Evolutionary conservation across 176 grass and related monocot species (phyloP).

Genomic region (Eleusine coracana): DNA sequence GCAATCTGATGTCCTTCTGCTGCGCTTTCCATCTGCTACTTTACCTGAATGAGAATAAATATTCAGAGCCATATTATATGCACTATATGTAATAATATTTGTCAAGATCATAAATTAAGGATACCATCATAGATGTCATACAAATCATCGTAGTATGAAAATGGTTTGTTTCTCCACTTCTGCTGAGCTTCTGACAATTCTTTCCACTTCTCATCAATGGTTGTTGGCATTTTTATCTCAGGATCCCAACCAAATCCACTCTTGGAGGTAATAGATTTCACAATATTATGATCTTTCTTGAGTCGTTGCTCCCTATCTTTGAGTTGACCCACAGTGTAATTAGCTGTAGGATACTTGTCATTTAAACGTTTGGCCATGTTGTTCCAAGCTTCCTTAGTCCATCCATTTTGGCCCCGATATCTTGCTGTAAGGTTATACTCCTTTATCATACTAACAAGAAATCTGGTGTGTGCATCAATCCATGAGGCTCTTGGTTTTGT

Average conservation of each 20-base stretch:
- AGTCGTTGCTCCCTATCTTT: not conserved
- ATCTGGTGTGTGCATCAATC: not conserved
- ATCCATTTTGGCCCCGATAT: not conserved
- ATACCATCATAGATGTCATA: slow-evolving; percentile 13
- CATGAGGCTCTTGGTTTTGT: not conserved
- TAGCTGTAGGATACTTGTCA: not conserved
- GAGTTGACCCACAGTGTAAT: too few relatives aligned
- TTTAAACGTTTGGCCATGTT: not conserved
- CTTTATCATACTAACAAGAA: not conserved
- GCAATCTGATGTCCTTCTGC: not conserved
- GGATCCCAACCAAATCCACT: slow-evolving; percentile 7
- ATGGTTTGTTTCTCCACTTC: not conserved
- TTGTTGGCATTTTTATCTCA: not conserved
- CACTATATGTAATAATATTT: not conserved
- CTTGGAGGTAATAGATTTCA: not conserved
- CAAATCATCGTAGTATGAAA: not conserved
- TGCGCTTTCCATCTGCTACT: not conserved
- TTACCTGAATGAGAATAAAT: not conserved
- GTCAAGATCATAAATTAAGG: not conserved
- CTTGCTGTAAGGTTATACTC: not conserved
- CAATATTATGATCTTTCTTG: not conserved
- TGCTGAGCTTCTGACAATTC: not conserved
- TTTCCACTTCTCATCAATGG: not conserved
- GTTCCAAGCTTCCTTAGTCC: slow-evolving; percentile 7
- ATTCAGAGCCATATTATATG: not conserved